Percentiles rank a stretch among this genome's conserved stretches.
Evolutionary conservation across 805 yeast genomes (phyloP).

Genomic region (Novakomyces olei): DNA sequence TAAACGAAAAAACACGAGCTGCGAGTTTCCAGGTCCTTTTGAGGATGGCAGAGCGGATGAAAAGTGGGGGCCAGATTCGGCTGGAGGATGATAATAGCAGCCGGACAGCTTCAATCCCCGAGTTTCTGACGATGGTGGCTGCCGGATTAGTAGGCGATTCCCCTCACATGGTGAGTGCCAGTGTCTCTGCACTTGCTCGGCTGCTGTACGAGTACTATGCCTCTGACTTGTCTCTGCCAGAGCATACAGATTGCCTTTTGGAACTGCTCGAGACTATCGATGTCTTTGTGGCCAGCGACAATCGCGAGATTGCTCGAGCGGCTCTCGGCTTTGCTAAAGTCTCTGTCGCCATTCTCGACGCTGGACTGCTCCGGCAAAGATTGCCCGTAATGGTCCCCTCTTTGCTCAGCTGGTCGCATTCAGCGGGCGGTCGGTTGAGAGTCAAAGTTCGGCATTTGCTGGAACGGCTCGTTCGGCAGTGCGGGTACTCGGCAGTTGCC

Average conservation of each 20-base stretch:
- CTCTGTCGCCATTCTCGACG: constrained; percentile 62
- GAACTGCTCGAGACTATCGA: constrained; percentile 77
- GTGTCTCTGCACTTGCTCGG: constrained; percentile 74
- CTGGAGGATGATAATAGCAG: constrained; percentile 39
- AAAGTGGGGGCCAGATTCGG: constrained; percentile 36
- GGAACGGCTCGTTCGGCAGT: constrained; percentile 74
- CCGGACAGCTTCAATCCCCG: constrained; percentile 46
- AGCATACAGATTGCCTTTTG: constrained; percentile 32
- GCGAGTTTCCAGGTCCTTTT: constrained; percentile 54
- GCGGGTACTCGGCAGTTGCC: constrained; percentile 74
- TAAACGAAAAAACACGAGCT: constrained; percentile 76
- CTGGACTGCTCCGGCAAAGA: constrained; percentile 44
- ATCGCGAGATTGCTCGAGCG: constrained; percentile 81
- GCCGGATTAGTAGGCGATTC: constrained; percentile 91
- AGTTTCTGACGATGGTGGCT: constrained; percentile 76
- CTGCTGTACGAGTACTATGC: constrained; percentile 46
- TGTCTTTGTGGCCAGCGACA: constrained; percentile 70
- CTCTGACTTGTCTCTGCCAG: constrained; percentile 33
- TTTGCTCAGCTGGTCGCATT: constrained; percentile 81
- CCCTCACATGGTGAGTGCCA: constrained; percentile 93
- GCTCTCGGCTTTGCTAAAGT: constrained; percentile 89
- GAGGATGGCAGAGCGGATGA: constrained; percentile 62
- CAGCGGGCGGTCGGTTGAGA: constrained; percentile 86
- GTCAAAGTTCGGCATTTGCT: constrained; percentile 79
- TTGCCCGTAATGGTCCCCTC: constrained; percentile 45